Conservation (phyloP, 2,329 filamentous ascomycete species). For the Venturia nashicola region DNA sequence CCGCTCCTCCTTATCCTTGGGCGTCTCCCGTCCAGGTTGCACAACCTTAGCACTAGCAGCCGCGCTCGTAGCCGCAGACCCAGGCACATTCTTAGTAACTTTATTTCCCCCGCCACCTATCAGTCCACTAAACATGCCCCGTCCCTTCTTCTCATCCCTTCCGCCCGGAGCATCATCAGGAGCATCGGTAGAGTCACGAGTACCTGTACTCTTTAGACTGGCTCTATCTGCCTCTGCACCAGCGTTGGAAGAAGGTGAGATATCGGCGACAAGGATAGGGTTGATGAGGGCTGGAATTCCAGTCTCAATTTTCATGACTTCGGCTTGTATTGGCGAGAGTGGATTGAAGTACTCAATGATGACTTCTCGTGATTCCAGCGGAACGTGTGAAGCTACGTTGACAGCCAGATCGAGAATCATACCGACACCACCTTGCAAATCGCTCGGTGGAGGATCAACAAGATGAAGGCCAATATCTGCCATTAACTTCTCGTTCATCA, state of each 20-base stretch:
- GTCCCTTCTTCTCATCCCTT: slow-evolving; percentile 23
- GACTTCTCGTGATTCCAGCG: slow-evolving; percentile 83
- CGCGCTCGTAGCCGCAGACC: background rate
- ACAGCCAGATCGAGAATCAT: slow-evolving; percentile 92
- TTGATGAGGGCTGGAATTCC: slow-evolving; percentile 34
- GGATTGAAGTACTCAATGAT: slow-evolving; percentile 76
- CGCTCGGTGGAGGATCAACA: slow-evolving; percentile 61
- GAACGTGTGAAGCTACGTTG: slow-evolving; percentile 72
- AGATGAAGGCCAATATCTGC: slow-evolving; percentile 62
- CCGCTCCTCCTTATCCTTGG: slow-evolving; percentile 28
- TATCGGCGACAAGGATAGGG: slow-evolving; percentile 23
- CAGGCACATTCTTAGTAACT: slow-evolving; percentile 7
- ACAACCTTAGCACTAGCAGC: background rate
- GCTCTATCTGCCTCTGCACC: slow-evolving; percentile 27
- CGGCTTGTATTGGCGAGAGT: slow-evolving; percentile 54
- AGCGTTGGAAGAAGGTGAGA: background rate
- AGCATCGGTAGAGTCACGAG: slow-evolving; percentile 12
- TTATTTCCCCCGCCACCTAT: slow-evolving; percentile 10
- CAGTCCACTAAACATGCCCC: slow-evolving; percentile 27
- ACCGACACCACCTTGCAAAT: slow-evolving; percentile 74
- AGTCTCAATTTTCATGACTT: slow-evolving; percentile 75
- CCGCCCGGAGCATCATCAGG: slow-evolving; percentile 5
- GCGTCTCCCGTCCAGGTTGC: slow-evolving; percentile 8
- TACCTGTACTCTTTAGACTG: slow-evolving; percentile 22
- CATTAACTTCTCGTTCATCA: slow-evolving; percentile 57